Base-by-base conservation (phyloP, 164 flowering plant species). In the Vitis rupestris region DNA sequence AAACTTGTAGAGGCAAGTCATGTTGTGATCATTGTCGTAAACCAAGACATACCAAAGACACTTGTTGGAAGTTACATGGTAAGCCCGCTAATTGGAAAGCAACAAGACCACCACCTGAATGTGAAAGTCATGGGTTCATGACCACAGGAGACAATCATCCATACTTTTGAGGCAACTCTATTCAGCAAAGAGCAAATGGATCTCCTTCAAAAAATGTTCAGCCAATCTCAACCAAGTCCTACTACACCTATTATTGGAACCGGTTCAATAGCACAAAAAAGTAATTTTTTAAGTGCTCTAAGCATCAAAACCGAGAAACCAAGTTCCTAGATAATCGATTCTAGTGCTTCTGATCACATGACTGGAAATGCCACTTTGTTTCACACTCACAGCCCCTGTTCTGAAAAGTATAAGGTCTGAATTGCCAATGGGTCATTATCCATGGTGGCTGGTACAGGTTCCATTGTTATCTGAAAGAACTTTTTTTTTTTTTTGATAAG, bases 271-370 rank as follows among this genome's bases (percentile, higher is more conserved):
- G 62, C 62, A 17, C 62, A 59, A 17, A 59, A 59, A 59, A 47
- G 62, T 59, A 59, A 59, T 17, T 10, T 0, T 13, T 10, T 13
- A 7, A 27, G 7, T 10, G 53, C 62, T n/a, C 15, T 57, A 0
- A 67, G 17, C n/a, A 15, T 55, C 4, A 50, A 37, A n/a, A 47
- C 5, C 27, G 10, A 55, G 11, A 19, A 57, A 2, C 10, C 1
- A 3, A 7, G 14, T 10, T 0, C 30, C 10, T 71, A 69, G 74
- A 64, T 71, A 6, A 23, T 71, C 3, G 64, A 71, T 48, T 55
- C 68, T 12, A 58, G 69, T 17, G 69, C 69, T 2, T 23, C 27
- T 23, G 27, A 23, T 23, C 27, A 23, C 27, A 23, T 23, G 27
- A 23, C 2, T 23, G 27, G 68, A 31, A 29, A 47, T 57, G 6